Base-by-base conservation (phyloP, 2,329 filamentous ascomycete species). In the Pseudogymnoascus destructans region DNA sequence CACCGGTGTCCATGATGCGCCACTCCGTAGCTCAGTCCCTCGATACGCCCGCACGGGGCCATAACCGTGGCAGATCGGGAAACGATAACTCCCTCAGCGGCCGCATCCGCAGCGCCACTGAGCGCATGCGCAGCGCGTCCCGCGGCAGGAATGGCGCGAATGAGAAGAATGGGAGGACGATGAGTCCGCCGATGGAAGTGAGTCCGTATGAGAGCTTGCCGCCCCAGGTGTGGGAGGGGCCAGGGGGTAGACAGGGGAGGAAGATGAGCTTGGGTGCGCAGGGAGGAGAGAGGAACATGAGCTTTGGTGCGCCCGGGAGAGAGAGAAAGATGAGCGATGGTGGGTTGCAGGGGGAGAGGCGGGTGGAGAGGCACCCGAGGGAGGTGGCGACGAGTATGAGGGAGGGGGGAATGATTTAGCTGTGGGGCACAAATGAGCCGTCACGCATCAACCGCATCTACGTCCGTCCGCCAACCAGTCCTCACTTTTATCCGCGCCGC, bases 91-190 rank as follows among this genome's bases (percentile, higher is more conserved):
- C 75, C 66, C 72, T 83, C 60, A 73, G 77, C 1, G 75, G 75
- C 2, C 78, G 80, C 30, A 70, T 82, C 61, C 76, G 74, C 60
- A 79, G 80, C 52, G 79, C 79, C 0, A 80, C 80, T 0, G 81
- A 84, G 64, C 76, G 79, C 54, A 76, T 84, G 65, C 77, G 81
- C 17, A 83, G 80, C 3, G 80, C 73, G 1, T 83, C 80, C 67
- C 78, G 80, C 13, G 76, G 75, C 56, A 74, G 76, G 42, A 79
- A 78, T 63, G 62, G 60, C 6, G 46, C 59, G 64, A 67, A 11
- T 55, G 63, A 61, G 1, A 65, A 61, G 25, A 68, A 64, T 38
- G 66, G 66, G n/a, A 38, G 30, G 32, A 62, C 60, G 36, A 42
- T 64, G n/a, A 61, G 63, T 55, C 61, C 63, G 33, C 63, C 63